phyloP scores from a whole-genome alignment of 129 eudicot species.

The Centella asiatica region DNA sequence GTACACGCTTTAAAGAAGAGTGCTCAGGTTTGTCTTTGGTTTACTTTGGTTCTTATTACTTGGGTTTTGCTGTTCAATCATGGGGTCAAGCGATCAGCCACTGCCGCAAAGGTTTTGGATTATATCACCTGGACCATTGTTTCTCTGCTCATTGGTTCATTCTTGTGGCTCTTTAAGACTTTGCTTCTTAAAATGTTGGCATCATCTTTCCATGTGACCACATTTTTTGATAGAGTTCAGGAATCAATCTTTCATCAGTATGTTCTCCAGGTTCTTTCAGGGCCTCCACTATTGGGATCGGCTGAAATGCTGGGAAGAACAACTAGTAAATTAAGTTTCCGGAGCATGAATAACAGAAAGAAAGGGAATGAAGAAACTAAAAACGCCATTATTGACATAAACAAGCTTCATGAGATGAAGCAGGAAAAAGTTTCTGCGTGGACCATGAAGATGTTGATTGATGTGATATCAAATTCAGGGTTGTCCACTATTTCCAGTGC shows the following conservation, averaged over 20 bases:
- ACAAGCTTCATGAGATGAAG: constrained; percentile 74
- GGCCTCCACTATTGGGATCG: constrained; percentile 60
- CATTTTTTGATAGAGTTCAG: constrained; percentile 88
- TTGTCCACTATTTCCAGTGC: constrained; percentile 58
- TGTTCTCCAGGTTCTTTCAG: constrained; percentile 59
- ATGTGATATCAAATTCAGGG: constrained; percentile 62
- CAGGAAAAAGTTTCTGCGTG: constrained; percentile 85
- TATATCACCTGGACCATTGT: constrained; percentile 60
- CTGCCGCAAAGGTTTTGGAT: constrained; percentile 32
- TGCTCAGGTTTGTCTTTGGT: constrained; percentile 71
- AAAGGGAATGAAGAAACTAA: constrained; percentile 39
- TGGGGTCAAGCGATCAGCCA: constrained; percentile 30
- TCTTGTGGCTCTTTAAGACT: constrained; percentile 75
- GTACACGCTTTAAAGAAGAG: constrained; percentile 70
- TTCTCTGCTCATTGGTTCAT: constrained; percentile 52
- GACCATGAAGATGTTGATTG: constrained; percentile 86
- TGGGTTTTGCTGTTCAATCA: constrained; percentile 55
- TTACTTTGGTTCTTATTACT: constrained; percentile 59
- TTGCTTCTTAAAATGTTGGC: constrained; percentile 70
- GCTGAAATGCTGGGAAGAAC: constrained; percentile 32
- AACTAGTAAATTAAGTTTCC: constrained; percentile 43
- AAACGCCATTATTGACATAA: constrained; percentile 63
- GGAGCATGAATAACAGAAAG: constrained; percentile 20
- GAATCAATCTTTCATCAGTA: constrained; percentile 85
- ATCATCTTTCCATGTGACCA: constrained; percentile 71